These are phyloP conservation scores for Heracleum sosnowskyi DNA, from an alignment of 129 eudicot species.

Conservation along the genomic window DNA sequence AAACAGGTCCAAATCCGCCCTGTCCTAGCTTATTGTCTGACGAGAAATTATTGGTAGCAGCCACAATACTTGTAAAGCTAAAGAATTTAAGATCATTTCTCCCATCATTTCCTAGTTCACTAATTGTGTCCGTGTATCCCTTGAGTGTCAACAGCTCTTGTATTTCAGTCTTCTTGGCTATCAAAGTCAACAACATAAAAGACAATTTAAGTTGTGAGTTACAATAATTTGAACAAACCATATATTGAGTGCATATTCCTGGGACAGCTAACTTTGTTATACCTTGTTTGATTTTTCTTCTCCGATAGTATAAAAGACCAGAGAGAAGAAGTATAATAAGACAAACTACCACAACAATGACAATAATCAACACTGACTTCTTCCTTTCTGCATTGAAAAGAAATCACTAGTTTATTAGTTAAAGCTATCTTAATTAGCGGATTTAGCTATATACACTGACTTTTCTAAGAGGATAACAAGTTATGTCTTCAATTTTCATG, in stretches of 20 bases:
- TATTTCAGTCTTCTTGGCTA: background rate
- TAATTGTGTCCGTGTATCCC: background rate
- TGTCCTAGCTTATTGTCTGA: constrained; percentile 22
- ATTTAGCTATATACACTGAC: background rate
- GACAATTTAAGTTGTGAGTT: background rate
- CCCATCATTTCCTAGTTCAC: constrained; percentile 5
- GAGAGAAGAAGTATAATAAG: constrained; percentile 5
- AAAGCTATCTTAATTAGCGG: background rate
- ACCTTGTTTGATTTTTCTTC: background rate
- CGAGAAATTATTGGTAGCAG: constrained; percentile 25
- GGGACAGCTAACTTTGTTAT: background rate
- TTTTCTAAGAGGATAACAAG: background rate
- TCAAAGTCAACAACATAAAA: background rate
- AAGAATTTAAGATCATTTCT: constrained; percentile 18
- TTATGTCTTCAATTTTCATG: background rate
- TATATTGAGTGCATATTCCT: background rate
- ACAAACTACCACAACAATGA: constrained; percentile 4
- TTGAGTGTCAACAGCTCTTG: constrained; percentile 1
- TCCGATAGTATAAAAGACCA: background rate
- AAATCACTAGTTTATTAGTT: background rate
- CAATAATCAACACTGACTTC: constrained; percentile 11
- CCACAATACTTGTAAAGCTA: constrained; percentile 9
- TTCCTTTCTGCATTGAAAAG: constrained; percentile 1
- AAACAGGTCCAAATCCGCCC: constrained; percentile 38
- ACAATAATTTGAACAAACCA: background rate